Conservation (phyloP, 345 rosid genomes). For the Salix arbutifolia region DNA sequence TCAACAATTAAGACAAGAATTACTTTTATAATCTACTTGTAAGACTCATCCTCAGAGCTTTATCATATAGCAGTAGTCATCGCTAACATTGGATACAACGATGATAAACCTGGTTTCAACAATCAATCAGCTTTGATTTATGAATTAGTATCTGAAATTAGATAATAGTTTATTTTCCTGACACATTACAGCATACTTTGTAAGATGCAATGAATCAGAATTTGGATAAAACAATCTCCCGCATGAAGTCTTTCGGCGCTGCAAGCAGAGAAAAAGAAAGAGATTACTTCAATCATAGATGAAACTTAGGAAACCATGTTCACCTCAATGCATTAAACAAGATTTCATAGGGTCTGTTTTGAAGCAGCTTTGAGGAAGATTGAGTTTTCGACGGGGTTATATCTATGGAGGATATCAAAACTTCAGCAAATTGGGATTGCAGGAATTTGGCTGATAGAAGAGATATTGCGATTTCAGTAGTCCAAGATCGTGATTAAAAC, state of each 20-base stretch:
- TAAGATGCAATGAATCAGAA: slow-evolving; percentile 28
- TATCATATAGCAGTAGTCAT: no score
- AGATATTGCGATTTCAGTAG: neutral
- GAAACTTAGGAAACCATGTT: neutral
- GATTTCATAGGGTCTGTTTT: no score
- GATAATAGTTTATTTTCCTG: neutral
- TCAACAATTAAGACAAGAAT: no score
- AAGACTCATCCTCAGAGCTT: no score
- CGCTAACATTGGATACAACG: no score
- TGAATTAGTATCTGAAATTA: neutral
- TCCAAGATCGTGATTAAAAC: neutral
- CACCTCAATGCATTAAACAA: neutral
- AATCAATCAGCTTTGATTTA: neutral
- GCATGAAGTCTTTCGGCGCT: slow-evolving; percentile 50
- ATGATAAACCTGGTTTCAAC: neutral
- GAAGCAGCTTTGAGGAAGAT: neutral
- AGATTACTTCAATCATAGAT: neutral
- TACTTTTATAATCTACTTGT: no score
- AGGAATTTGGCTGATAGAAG: neutral
- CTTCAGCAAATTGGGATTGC: neutral
- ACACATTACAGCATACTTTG: neutral
- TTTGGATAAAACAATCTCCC: slow-evolving; percentile 38
- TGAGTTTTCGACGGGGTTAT: neutral
- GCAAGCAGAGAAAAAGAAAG: slow-evolving; percentile 15
- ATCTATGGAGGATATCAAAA: neutral